These are phyloP conservation scores for Lasiosphaeria ovina DNA, from an alignment of 495 filamentous ascomycete species.

Conservation along the genomic window DNA sequence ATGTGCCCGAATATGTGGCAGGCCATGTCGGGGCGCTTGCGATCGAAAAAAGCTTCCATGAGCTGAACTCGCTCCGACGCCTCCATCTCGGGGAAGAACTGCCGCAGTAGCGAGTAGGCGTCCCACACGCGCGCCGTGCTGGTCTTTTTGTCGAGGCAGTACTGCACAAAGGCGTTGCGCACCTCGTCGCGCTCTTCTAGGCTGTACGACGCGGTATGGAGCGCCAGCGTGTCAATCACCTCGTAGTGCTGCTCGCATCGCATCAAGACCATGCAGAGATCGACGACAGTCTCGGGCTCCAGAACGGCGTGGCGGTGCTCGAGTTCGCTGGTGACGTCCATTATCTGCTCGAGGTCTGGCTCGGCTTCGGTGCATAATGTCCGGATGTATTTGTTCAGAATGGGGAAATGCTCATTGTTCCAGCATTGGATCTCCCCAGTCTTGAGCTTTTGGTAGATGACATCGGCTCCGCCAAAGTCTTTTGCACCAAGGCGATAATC, in stretches of 20 bases:
- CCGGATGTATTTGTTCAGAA: slow-evolving; percentile 74
- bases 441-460: slow-evolving; percentile 59
- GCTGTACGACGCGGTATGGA: slow-evolving; percentile 62
- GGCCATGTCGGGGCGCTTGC: slow-evolving; percentile 76
- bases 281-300: slow-evolving; percentile 67
- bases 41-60: slow-evolving; percentile 81
- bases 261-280: slow-evolving; percentile 69
- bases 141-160: slow-evolving; percentile 59
- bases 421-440: slow-evolving; percentile 43
- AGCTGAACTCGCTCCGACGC: slow-evolving; percentile 61
- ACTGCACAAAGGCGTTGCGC: slow-evolving; percentile 60
- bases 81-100: slow-evolving; percentile 74
- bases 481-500: slow-evolving; percentile 67
- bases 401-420: slow-evolving; percentile 55
- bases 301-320: slow-evolving; percentile 66
- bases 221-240: slow-evolving; percentile 72
- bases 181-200: slow-evolving; percentile 61
- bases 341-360: slow-evolving; percentile 62
- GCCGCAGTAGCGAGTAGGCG: slow-evolving; percentile 70
- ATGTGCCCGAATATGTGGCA: slow-evolving; percentile 85
- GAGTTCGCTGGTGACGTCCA: slow-evolving; percentile 70
- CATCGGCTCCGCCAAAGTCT: slow-evolving; percentile 65
- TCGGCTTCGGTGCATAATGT: slow-evolving; percentile 58
- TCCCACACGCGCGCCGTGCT: slow-evolving; percentile 71
- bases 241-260: slow-evolving; percentile 69